Evolutionary conservation across 2,329 filamentous ascomycete species (phyloP), one percentile per base, ranked within the genome.

Genomic region (Fusarium vanettenii): DNA sequence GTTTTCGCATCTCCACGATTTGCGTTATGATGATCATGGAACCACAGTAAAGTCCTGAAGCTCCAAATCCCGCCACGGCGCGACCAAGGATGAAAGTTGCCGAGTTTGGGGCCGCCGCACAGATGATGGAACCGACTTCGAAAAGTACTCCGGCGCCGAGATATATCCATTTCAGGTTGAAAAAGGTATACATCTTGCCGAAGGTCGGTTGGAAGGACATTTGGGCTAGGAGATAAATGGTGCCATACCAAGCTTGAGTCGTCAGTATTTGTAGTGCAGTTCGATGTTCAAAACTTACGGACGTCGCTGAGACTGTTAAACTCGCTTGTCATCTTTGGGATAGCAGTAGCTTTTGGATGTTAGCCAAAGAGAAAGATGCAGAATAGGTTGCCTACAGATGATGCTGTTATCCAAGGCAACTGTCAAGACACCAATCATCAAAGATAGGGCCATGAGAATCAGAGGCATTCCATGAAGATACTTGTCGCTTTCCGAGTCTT

Each of bases 81-180:
- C 84, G 79, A 0, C 85, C 85, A 0, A 79, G 70, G n/a, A 86
- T 85, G 3, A 86, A 81, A 4, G 79, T 80, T 6, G 74, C 72
- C 2, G 81, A 82, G n/a, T 72, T 81, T 1, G 81, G 80, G 1
- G 80, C 78, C 0, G 72, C 74, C 1, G 79, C 79, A 1, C 78
- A 81, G 1, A 82, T 64, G 5, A 81, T 61, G 5, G 76, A 80
- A 0, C 79, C 80, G 1, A 64, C 59, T 45, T 81, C 78, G 14
- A 82, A 81, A 4, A 80, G 48, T 2, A 66, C 60, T 0, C 81
- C 70, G 1, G 76, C 70, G 0, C 60, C 43, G 6, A 81, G 57
- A 39, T 78, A 83, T 1, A 80, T 64, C 72, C 78, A 80, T 48
- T 83, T 84, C 4, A 79, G 72, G 48, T 79, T 80, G 63, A 82